phyloP scores from a whole-genome alignment of 495 filamentous ascomycete species.

The Aspergillus asperescens region DNA sequence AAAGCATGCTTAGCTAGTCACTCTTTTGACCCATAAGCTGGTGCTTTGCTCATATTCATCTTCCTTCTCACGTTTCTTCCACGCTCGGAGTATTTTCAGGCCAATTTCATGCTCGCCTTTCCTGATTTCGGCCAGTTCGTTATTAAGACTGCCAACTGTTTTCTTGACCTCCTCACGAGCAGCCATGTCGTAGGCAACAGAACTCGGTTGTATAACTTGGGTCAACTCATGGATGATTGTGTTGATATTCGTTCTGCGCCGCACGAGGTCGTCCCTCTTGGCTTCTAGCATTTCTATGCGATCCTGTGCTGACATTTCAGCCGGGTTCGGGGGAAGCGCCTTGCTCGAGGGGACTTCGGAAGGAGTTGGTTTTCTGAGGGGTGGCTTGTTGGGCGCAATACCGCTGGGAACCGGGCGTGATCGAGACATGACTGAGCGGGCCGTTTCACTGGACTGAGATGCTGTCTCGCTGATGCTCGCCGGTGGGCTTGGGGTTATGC shows the following conservation, averaged over 20 bases:
- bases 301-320: slow-evolving; percentile 52
- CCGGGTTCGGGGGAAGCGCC: slow-evolving; percentile 52
- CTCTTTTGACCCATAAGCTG: slow-evolving; percentile 76
- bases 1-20: slow-evolving; percentile 40
- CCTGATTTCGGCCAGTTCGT: slow-evolving; percentile 73
- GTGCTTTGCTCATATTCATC: slow-evolving; percentile 66
- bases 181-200: slow-evolving; percentile 51
- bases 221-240: slow-evolving; percentile 70
- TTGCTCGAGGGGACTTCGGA: slow-evolving; percentile 42
- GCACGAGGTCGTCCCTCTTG: slow-evolving; percentile 57
- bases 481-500: slow-evolving; percentile 39
- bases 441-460: slow-evolving; percentile 32
- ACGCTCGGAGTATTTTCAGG: slow-evolving; percentile 73
- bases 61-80: slow-evolving; percentile 67
- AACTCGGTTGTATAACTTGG: slow-evolving; percentile 51
- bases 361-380: slow-evolving; percentile 48
- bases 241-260: slow-evolving; percentile 64
- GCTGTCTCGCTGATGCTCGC: slow-evolving; percentile 32
- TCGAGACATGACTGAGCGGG: slow-evolving; percentile 44
- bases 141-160: slow-evolving; percentile 62
- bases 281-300: slow-evolving; percentile 64
- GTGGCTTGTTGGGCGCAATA: slow-evolving; percentile 41
- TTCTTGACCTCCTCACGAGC: slow-evolving; percentile 64
- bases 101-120: slow-evolving; percentile 82
- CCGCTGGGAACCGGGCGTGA: slow-evolving; percentile 42